These are phyloP conservation scores for Pyracantha coccinea DNA, from an alignment of 331 rosid species.

Conservation along the genomic window DNA sequence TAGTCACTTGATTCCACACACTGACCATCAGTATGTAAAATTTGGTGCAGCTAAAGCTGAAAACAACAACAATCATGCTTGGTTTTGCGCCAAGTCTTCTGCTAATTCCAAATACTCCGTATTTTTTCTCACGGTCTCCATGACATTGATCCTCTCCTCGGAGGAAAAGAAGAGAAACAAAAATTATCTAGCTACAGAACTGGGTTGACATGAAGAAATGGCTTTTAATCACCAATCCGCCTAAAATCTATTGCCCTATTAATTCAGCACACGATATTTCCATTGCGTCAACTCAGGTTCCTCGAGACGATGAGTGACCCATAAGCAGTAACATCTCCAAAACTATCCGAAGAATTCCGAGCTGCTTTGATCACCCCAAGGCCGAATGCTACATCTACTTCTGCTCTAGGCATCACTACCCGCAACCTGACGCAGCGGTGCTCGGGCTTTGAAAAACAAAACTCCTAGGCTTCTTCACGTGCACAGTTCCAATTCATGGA, in stretches of 20 bases:
- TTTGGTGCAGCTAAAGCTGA: neutral
- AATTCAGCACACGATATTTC: too few species aligned
- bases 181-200: too few species aligned
- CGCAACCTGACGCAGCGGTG: too few species aligned
- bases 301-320: constrained; percentile 96
- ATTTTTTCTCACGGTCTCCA: too few species aligned
- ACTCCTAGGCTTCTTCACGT: constrained; percentile 53
- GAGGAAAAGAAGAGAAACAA: too few species aligned
- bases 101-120: too few species aligned
- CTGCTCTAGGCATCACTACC: too few species aligned
- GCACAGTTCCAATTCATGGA: constrained; percentile 52
- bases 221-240: neutral
- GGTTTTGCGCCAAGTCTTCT: fast-evolving
- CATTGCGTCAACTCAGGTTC: constrained; percentile 34
- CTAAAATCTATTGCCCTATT: neutral
- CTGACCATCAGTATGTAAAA: neutral
- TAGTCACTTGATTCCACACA: too few species aligned
- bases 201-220: neutral
- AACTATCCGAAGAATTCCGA: constrained; percentile 53
- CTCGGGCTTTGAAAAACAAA: constrained; percentile 84
- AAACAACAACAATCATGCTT: too few species aligned
- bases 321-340: constrained; percentile 76
- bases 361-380: constrained; percentile 75
- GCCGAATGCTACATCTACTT: neutral
- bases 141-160: too few species aligned